A percentile compares a stretch with the other conserved stretches of the same genome.
Conservation (phyloP, 768 basidiomycete species). For the Candolleomyces eurysporus region DNA sequence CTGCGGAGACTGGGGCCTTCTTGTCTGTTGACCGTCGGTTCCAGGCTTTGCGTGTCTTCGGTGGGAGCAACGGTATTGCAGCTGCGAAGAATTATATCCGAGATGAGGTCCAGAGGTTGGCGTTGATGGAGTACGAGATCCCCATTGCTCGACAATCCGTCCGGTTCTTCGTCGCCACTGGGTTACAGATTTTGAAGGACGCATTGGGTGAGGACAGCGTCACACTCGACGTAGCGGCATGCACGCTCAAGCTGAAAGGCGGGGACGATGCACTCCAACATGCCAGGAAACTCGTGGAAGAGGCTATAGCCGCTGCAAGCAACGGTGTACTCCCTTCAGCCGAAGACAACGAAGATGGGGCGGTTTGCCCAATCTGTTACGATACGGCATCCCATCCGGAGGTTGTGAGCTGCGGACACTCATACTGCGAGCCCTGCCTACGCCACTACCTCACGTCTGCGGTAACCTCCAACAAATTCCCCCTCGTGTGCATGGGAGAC, state of each 20-base stretch:
- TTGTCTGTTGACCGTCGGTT: constrained; percentile 46
- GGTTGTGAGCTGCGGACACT: constrained; percentile 61
- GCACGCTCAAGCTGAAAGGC: constrained; percentile 49
- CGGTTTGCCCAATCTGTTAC: constrained; percentile 70
- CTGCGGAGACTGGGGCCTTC: constrained; percentile 36
- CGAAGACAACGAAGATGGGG: neutral
- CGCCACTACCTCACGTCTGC: constrained; percentile 56
- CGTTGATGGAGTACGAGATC: constrained; percentile 34
- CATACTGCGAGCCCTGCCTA: constrained; percentile 66
- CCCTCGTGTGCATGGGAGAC: constrained; percentile 66
- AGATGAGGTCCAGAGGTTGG: constrained; percentile 45
- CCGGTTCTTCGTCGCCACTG: constrained; percentile 50
- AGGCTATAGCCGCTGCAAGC: neutral
- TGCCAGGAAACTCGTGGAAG: constrained; percentile 42
- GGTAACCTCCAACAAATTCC: constrained; percentile 58
- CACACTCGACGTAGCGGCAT: constrained; percentile 37
- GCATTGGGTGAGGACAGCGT: constrained; percentile 55
- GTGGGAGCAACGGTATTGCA: constrained; percentile 35
- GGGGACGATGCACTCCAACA: constrained; percentile 54
- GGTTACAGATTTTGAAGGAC: constrained; percentile 49
- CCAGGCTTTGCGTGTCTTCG: constrained; percentile 45
- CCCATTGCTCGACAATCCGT: neutral
- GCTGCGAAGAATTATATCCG: constrained; percentile 43
- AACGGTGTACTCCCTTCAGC: neutral
- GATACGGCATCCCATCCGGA: constrained; percentile 50